Evolutionary conservation across 805 yeast genomes (phyloP), one percentile per base, ranked within the genome.

Genomic region (Wickerhamiella qilinensis): DNA sequence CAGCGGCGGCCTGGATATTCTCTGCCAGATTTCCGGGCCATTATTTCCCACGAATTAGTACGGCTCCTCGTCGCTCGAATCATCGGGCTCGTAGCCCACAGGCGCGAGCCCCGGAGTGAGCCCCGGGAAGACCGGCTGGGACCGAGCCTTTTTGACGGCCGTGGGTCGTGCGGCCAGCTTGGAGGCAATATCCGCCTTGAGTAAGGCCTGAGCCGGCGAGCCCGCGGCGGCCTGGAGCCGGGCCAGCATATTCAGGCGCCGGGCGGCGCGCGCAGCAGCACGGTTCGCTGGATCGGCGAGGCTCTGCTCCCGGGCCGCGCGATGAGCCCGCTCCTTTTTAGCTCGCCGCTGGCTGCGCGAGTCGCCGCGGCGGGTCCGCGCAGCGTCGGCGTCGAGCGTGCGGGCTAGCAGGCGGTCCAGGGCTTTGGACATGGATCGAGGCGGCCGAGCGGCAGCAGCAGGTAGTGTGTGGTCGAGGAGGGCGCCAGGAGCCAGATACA

Each of bases 91-190:
- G 42, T 50, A 47, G 22, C 50, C 54, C 9, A 49, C 42, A 3
- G 53, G 53, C 2, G 54, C 54, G 24, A 50, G 46, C 7, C 54
- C 54, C 1, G 54, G 53, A 3, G 52, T 42, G 27, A 50, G 43
- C 2, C 52, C 52, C 17, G 39, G 41, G 39, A 45, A 18, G n/a
- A 14, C 9, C 20, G 11, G 33, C 20, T 17, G 20, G n/a, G 8
- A 8, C 15, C 17, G 8, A 6, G 11, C 16, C 15, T n/a, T 29
- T n/a, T 29, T 29, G 31, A n/a, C 15, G 15, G 11, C 11, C 11
- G 16, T n/a, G 11, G 31, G 31, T n/a, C 15, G 12, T 7, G 12
- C 15, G 8, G 31, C 31, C 11, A 29, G 15, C 15, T 29, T 29
- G 11, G 11, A 9, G 15, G 15, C 15, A n/a, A 29, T 29, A 7